Conservation (phyloP, 2,329 filamentous ascomycete species). For the Arthrobotrys iridis region DNA sequence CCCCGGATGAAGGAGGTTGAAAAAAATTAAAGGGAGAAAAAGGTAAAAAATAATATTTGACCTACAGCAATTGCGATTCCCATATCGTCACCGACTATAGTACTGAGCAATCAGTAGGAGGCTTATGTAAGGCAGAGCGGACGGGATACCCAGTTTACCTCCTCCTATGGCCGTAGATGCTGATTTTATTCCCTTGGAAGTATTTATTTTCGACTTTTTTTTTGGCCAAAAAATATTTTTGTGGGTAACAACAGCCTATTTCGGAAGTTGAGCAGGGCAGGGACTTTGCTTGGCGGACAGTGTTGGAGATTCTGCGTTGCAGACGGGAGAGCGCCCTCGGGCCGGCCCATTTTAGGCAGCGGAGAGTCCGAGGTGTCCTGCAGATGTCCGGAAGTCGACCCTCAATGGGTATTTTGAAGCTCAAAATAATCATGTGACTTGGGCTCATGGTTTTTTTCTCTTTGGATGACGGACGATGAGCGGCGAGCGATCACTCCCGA, state of each 20-base stretch:
- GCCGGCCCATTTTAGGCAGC: too few relatives aligned
- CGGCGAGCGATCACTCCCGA: too few relatives aligned
- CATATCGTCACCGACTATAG: conserved; percentile 15
- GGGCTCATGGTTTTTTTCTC: too few relatives aligned
- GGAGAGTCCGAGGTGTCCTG: neutral
- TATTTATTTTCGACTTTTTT: conserved; percentile 16
- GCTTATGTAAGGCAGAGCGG: conserved; percentile 39
- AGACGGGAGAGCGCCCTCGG: too few relatives aligned
- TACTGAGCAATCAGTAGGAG: conserved; percentile 29
- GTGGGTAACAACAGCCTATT: neutral
- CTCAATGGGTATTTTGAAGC: neutral
- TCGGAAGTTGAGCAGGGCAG: neutral
- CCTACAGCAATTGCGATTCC: conserved; percentile 31
- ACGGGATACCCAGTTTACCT: conserved; percentile 34
- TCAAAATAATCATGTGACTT: neutral
- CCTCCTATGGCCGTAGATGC: conserved; percentile 39
- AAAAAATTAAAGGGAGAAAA: neutral
- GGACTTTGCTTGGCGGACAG: neutral
- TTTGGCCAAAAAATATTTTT: neutral
- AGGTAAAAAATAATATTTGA: neutral
- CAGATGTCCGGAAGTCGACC: neutral
- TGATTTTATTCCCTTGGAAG: neutral
- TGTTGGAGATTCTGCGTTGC: conserved; percentile 22
- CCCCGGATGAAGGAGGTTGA: neutral
- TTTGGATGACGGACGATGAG: too few relatives aligned